Conservation (phyloP, 2,329 filamentous ascomycete genomes). For the Amylocarpus encephaloides region DNA sequence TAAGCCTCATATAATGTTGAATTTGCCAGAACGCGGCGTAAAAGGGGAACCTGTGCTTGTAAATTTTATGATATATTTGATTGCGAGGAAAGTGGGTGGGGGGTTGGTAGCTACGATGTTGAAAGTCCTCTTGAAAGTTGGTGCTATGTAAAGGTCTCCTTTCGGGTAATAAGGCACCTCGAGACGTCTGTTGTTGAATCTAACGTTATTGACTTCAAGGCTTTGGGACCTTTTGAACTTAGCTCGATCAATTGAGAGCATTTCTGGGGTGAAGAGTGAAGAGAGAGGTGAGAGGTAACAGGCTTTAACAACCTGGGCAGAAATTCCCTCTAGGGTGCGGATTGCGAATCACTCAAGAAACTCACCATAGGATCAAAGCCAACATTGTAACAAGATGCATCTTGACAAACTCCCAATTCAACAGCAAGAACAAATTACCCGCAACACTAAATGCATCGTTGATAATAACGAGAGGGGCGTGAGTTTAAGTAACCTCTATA, state of each 20-base stretch:
- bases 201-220: not conserved
- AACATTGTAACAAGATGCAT: not conserved
- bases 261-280: not conserved
- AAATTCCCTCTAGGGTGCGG: no score
- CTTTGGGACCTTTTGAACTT: not conserved
- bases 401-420: not conserved
- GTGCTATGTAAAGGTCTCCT: no score
- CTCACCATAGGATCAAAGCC: not conserved
- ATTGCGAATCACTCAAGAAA: not conserved
- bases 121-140: not conserved
- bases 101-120: not conserved
- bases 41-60: not conserved
- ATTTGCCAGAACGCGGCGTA: not conserved
- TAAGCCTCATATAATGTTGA: no score
- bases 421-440: not conserved
- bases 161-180: not conserved
- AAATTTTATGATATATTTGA: not conserved
- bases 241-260: not conserved
- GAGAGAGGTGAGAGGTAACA: not conserved
- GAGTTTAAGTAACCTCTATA: not conserved
- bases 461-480: not conserved
- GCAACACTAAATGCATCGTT: not conserved
- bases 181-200: not conserved
- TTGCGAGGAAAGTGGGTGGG: not conserved
- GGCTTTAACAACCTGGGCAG: not conserved